These are phyloP conservation scores for Pontederia crassipes DNA, from an alignment of 176 grass and related monocot genomes.

Conservation along the genomic window DNA sequence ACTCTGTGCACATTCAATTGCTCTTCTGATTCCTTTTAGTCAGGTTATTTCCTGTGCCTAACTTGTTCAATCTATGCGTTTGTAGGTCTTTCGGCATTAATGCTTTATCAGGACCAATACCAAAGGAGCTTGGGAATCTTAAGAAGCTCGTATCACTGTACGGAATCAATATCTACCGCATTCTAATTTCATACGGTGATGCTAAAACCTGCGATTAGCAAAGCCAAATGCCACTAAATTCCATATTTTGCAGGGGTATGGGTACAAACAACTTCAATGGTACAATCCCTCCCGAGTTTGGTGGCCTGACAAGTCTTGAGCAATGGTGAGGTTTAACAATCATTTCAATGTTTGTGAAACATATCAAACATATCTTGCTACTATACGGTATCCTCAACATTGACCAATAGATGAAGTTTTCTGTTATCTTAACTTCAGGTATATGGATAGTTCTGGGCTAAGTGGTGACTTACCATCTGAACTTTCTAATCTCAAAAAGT, in stretches of 20 bases:
- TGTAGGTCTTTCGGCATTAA: conserved; percentile 48
- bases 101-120: conserved; percentile 72
- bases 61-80: neutral
- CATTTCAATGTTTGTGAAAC: neutral
- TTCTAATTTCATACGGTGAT: neutral
- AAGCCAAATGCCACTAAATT: neutral
- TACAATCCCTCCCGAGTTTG: conserved; percentile 51
- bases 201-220: neutral
- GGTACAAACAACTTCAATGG: conserved; percentile 58
- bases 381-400: no score
- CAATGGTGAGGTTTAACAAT: conserved; percentile 28
- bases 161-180: conserved; percentile 10
- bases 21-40: neutral
- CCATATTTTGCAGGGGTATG: conserved; percentile 37
- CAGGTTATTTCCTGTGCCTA: conserved; percentile 16
- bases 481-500: no score
- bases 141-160: conserved; percentile 36
- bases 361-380: neutral
- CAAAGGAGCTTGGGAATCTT: conserved; percentile 80
- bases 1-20: neutral
- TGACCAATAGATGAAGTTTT: neutral
- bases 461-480: neutral
- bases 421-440: neutral
- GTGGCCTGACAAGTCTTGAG: conserved; percentile 42
- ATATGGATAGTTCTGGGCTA: neutral